Conservation (phyloP, 495 filamentous ascomycete genomes). For the Hypomontagnella submonticulosa region DNA sequence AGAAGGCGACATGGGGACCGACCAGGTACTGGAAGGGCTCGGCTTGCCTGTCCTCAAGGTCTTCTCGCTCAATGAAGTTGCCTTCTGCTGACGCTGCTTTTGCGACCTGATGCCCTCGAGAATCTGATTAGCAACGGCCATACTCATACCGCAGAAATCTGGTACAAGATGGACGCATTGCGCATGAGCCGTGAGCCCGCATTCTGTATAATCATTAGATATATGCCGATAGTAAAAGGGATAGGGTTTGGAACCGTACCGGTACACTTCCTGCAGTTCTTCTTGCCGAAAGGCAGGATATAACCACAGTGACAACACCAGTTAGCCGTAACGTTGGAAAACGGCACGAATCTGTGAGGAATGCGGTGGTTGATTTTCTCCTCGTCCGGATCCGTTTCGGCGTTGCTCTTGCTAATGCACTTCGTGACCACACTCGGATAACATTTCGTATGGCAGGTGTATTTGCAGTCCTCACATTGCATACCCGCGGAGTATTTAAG, state of each 20-base stretch:
- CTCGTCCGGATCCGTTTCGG: slow-evolving; percentile 96
- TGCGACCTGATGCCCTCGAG: slow-evolving; percentile 72
- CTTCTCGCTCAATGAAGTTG: slow-evolving; percentile 67
- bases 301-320: slow-evolving; percentile 99
- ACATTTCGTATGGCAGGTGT: slow-evolving; percentile 97
- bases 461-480: slow-evolving; percentile 99
- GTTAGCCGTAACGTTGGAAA: slow-evolving; percentile 96
- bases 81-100: slow-evolving; percentile 65
- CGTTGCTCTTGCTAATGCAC: slow-evolving; percentile 99
- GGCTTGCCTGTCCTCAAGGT: slow-evolving; percentile 70
- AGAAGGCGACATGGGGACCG: slow-evolving; percentile 47
- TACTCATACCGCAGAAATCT: slow-evolving; percentile 99
- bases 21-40: slow-evolving; percentile 48
- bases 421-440: slow-evolving; percentile 98
- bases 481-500: slow-evolving; percentile 98
- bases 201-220: slow-evolving; percentile 70
- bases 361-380: slow-evolving; percentile 99
- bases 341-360: slow-evolving; percentile 93
- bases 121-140: slow-evolving; percentile 96
- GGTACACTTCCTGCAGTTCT: slow-evolving; percentile 90
- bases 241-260: slow-evolving; percentile 62
- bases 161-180: slow-evolving; percentile 95
- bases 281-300: slow-evolving; percentile 94
- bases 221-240: slow-evolving; percentile 6
- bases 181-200: slow-evolving; percentile 88